Base-by-base conservation (phyloP, 2,329 filamentous ascomycete species). In the Fusarium xylarioides region DNA sequence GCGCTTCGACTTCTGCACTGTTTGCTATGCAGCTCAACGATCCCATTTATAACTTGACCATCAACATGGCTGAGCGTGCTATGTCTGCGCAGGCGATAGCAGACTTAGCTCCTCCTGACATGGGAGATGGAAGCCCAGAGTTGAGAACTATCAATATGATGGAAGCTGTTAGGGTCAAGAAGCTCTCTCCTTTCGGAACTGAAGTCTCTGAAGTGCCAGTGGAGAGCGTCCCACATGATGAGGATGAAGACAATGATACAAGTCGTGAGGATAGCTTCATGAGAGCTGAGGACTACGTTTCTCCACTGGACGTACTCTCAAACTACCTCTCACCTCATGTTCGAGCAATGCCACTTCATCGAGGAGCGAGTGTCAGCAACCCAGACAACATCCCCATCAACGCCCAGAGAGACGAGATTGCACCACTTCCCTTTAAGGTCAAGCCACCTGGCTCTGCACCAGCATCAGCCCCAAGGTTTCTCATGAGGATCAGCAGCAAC, bases 21-120 rank as follows among this genome's bases (percentile, higher is more conserved):
- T 38, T 66, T 15, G 63, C 63, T 1, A 63, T 63, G 63, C 63
- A 66, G 6, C 35, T 66, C 19, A 66, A 63, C 1, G 63, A 66
- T 23, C 63, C 63, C 2, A 52, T 52, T 1, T 64, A 64, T 5
- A 60, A 63, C 43, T 21, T 63, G 28, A 59, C 43, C 19, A 43
- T 63, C 43, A 42, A 57, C 1, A 47, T 63, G 19, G 35, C 52
- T 21, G 23, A 54, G 4, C 7, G 21, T 4, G 15, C 28, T 7
- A 21, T 18, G 7, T 6, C 43, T 18, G 2, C 11, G 1, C 8
- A 49, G 2, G 19, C 30, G 0, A 3, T 63, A 5, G 35, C 60
- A 7, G 7, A 15, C 23, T 12, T 63, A n/a, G 53, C 60, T 21
- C 52, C 42, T 35, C 60, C 28, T 11, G 53, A 58, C 1, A 12